These are phyloP conservation scores for Batkoa obscura DNA, from an alignment of 371 early-diverging fungal species.

Conservation along the genomic window DNA sequence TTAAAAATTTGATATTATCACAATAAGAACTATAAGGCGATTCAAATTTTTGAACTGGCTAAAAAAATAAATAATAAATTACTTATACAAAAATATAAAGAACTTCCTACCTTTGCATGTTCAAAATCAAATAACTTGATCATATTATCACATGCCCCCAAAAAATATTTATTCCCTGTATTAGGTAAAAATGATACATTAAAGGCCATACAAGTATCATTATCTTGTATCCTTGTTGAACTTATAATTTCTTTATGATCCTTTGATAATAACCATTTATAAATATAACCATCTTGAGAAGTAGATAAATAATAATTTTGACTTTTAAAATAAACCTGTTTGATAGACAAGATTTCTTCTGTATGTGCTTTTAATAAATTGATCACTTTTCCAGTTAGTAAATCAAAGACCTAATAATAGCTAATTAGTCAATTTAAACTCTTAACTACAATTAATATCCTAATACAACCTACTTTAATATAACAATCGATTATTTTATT, in stretches of 20 bases:
- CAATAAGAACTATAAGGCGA: conserved; percentile 72
- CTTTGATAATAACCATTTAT: conserved; percentile 58
- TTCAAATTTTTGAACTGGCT: conserved; percentile 58
- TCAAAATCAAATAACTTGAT: conserved; percentile 80
- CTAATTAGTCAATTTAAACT: no score
- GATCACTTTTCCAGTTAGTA: conserved; percentile 46
- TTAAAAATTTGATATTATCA: conserved; percentile 69
- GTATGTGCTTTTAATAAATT: conserved; percentile 51
- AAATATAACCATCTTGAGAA: conserved; percentile 83
- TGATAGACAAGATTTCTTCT: conserved; percentile 71
- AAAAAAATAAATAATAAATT: neutral
- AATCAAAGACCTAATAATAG: conserved; percentile 31
- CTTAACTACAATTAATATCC: no score
- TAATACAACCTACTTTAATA: conserved; percentile 26
- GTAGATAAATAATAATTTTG: conserved; percentile 62
- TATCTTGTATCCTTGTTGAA: conserved; percentile 46
- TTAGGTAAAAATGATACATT: conserved; percentile 80
- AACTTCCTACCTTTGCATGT: conserved; percentile 25
- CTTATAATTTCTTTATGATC: conserved; percentile 25
- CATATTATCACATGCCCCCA: conserved; percentile 73
- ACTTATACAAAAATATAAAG: neutral
- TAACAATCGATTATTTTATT: conserved; percentile 80
- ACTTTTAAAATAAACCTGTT: conserved; percentile 48
- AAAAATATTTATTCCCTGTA: conserved; percentile 75
- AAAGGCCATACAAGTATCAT: conserved; percentile 84